Conservation (phyloP, 129 eudicot species). For the Artemisia annua region DNA sequence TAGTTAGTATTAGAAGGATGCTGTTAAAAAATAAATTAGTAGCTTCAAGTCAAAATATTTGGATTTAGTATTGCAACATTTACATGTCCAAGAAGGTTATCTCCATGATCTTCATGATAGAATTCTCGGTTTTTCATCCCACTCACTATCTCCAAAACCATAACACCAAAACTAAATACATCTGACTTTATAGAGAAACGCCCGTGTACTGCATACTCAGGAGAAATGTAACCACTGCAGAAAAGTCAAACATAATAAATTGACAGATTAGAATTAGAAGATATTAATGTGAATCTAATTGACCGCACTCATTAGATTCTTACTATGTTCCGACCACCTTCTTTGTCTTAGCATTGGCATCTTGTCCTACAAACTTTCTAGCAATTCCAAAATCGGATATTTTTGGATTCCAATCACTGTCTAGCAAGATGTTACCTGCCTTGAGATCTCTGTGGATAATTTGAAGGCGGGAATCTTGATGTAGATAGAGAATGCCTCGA, state of each 20-base stretch:
- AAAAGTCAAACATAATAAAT: not conserved
- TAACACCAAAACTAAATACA: constrained; percentile 37
- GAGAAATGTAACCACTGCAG: constrained; percentile 34
- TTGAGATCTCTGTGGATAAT: constrained; percentile 53
- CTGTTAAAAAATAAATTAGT: not conserved
- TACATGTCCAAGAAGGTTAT: constrained; percentile 57
- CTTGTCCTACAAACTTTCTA: constrained; percentile 28
- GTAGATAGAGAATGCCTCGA: constrained; percentile 50
- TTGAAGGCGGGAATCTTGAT: constrained; percentile 48
- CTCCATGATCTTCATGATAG: constrained; percentile 17
- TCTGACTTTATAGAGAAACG: constrained; percentile 36
- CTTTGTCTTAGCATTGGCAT: constrained; percentile 21
- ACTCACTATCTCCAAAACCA: constrained; percentile 34
- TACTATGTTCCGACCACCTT: constrained; percentile 50
- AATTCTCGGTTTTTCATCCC: constrained; percentile 38
- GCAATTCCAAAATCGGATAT: constrained; percentile 61
- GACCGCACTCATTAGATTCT: constrained; percentile 3
- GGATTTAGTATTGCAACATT: constrained; percentile 6
- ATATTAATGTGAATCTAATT: not conserved
- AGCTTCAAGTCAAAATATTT: not conserved
- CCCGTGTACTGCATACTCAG: constrained; percentile 35
- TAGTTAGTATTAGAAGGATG: not conserved
- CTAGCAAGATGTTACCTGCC: constrained; percentile 40
- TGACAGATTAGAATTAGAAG: not conserved
- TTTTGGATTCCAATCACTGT: constrained; percentile 46